These are phyloP conservation scores for Phytophthora podocarpi DNA, from an alignment of 352 stramenopile species.

Conservation along the genomic window DNA sequence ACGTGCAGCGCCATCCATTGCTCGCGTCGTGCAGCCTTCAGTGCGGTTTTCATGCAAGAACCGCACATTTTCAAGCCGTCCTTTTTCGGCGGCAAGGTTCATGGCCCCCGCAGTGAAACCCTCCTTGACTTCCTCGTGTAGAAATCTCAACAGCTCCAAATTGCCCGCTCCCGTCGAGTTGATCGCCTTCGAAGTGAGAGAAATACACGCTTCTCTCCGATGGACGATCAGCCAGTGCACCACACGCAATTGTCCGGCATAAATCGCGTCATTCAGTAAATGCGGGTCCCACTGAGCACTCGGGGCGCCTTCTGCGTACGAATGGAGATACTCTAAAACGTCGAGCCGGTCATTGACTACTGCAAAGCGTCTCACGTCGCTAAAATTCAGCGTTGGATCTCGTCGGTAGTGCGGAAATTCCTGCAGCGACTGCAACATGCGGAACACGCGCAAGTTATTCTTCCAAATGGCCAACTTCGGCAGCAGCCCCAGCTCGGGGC, in stretches of 20 bases:
- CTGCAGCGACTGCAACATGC: no score
- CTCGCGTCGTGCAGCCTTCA: slow-evolving; percentile 3
- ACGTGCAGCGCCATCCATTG: slow-evolving; percentile 12
- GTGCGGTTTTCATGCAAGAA: slow-evolving; percentile 18
- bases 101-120: slow-evolving; percentile 21
- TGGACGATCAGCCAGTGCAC: slow-evolving; percentile 19
- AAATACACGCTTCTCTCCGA: slow-evolving; percentile 9
- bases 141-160: slow-evolving; percentile 15
- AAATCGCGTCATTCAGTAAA: slow-evolving; percentile 15
- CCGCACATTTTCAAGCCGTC: slow-evolving; percentile 12
- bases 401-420: no score
- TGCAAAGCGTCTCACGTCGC: no score
- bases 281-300: slow-evolving; percentile 10
- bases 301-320: no score
- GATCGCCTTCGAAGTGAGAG: slow-evolving; percentile 13
- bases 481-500: no score
- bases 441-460: no score
- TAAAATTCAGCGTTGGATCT: no score
- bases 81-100: slow-evolving; percentile 20
- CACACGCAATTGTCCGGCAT: slow-evolving; percentile 8
- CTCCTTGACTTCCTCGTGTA: slow-evolving; percentile 8
- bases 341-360: no score
- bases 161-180: slow-evolving; percentile 17
- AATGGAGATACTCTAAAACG: no score
- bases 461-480: no score